phyloP scores from a whole-genome alignment of 2,329 filamentous ascomycete genomes.

The Cladosporium velox region DNA sequence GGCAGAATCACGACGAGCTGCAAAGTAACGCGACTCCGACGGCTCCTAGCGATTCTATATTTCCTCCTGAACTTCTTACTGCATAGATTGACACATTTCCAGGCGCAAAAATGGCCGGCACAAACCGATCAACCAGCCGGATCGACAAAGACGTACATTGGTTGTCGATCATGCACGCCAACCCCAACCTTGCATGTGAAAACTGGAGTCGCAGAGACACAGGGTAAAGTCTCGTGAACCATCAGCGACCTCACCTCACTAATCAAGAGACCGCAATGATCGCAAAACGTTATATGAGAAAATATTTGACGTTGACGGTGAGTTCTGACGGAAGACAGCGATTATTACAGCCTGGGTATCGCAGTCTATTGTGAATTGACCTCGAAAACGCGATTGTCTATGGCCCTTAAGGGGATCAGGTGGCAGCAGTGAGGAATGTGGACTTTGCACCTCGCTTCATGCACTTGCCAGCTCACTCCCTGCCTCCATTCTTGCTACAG shows the following conservation, averaged over 20 bases:
- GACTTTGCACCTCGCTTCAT: constrained; percentile 12
- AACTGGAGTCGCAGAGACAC: background rate
- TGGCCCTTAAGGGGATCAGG: background rate
- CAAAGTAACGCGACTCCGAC: too few relatives aligned
- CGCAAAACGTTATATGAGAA: background rate
- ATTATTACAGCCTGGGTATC: background rate
- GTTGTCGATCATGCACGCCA: constrained; percentile 11
- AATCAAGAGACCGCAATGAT: background rate
- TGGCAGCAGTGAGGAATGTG: constrained; percentile 11
- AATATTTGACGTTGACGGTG: background rate
- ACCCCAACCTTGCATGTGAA: background rate
- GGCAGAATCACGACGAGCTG: too few relatives aligned
- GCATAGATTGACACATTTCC: too few relatives aligned
- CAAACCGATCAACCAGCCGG: background rate
- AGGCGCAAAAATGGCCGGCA: background rate
- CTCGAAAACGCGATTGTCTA: background rate
- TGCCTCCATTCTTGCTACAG: constrained; percentile 17
- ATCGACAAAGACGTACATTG: background rate
- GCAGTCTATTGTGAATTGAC: background rate
- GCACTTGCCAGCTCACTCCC: constrained; percentile 12
- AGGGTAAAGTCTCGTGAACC: background rate
- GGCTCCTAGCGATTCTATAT: too few relatives aligned
- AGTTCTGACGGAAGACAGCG: background rate
- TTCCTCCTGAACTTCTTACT: too few relatives aligned
- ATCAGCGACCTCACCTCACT: background rate